Evolutionary conservation across 345 rosid genomes (phyloP).

Genomic region (Salix udensis): DNA sequence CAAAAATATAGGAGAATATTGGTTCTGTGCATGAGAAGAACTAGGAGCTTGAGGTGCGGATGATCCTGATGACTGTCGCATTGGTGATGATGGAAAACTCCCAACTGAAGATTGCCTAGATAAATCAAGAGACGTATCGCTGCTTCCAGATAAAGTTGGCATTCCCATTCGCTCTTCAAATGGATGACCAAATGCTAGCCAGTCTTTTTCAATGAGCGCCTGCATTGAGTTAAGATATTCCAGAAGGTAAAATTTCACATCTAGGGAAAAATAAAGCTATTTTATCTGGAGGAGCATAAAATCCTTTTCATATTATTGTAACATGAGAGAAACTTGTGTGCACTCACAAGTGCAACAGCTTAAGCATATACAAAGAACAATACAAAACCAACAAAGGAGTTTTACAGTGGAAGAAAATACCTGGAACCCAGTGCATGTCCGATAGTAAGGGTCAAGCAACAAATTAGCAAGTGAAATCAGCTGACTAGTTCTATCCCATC

Average conservation of each 20-base stretch:
- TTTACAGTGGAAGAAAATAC: conserved; percentile 25
- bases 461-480: conserved; percentile 87
- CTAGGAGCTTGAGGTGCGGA: conserved; percentile 55
- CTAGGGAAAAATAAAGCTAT: not conserved
- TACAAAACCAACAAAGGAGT: not conserved
- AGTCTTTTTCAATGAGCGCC: conserved; percentile 97
- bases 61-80: conserved; percentile 67
- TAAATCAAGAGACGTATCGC: conserved; percentile 47
- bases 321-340: not conserved
- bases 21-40: conserved; percentile 74
- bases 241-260: not conserved
- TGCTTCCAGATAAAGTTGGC: conserved; percentile 67
- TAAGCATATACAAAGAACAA: conserved; percentile 4
- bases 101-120: conserved; percentile 73
- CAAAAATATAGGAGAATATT: conserved; percentile 89
- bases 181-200: conserved; percentile 99
- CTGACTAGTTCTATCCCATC: conserved; percentile 99
- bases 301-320: not conserved
- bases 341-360: not conserved
- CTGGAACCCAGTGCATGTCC: conserved; percentile 95
- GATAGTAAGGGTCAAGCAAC: conserved; percentile 91
- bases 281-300: not conserved
- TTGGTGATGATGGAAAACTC: conserved; percentile 65
- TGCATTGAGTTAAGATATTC: conserved; percentile 24
- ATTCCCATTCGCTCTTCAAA: conserved; percentile 92